Evolutionary conservation across 2,329 filamentous ascomycete genomes (phyloP).

Genomic region (Colletotrichum sojae): DNA sequence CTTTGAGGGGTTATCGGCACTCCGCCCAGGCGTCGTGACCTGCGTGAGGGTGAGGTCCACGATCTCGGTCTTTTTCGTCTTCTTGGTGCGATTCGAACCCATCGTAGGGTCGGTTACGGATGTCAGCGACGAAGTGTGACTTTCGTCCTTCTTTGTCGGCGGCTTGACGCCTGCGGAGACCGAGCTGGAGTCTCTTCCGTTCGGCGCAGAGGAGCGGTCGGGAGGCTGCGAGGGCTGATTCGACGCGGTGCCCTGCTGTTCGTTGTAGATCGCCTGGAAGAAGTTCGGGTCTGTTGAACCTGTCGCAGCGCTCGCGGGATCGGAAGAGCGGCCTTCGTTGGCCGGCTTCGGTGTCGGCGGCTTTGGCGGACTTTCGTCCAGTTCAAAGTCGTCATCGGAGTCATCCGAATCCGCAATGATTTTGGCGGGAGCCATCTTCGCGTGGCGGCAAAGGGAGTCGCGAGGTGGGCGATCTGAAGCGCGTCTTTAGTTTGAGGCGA

Average conservation of each 20-base stretch:
- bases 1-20: constrained; percentile 38
- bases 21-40: constrained; percentile 50
- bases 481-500: constrained; percentile 18
- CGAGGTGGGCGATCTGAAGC: not conserved
- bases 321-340: constrained; percentile 42
- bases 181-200: not conserved
- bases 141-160: constrained; percentile 10
- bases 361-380: constrained; percentile 28
- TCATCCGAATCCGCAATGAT: constrained; percentile 43
- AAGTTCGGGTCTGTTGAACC: constrained; percentile 64
- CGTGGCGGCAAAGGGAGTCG: constrained; percentile 18
- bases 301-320: constrained; percentile 48
- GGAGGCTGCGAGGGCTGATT: not conserved
- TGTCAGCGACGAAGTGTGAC: constrained; percentile 42
- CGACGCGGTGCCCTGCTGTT: constrained; percentile 55
- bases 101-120: constrained; percentile 48
- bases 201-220: not conserved
- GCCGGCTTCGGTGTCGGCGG: constrained; percentile 20
- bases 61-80: constrained; percentile 4
- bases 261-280: constrained; percentile 63
- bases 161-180: not conserved
- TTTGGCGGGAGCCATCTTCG: constrained; percentile 35
- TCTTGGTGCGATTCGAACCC: constrained; percentile 28
- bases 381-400: constrained; percentile 34
- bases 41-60: constrained; percentile 52